Base-by-base conservation (phyloP, 441 rosid species). In the Adansonia madagascariensis region DNA sequence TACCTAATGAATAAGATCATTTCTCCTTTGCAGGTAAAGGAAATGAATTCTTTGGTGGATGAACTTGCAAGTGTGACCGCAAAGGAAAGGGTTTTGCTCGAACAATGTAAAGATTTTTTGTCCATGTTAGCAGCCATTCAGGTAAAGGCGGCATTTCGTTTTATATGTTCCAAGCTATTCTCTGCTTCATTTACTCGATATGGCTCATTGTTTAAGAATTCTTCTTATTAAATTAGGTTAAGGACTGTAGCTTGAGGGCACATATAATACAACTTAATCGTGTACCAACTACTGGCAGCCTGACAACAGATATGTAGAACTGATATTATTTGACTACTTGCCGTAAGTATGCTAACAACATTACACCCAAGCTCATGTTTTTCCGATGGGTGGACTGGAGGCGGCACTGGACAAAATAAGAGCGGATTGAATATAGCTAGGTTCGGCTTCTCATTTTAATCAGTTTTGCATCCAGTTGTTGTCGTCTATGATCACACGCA, bases 191-290 rank as follows among this genome's bases (percentile, higher is more conserved):
- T 74, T 53, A 64, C 63, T 79, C 10, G 57, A 17, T n/a, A 17
- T 22, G 24, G 68, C 64, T 52, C 50, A 11, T 6, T 3, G 0
- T 9, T 3, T 1, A 66, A 60, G 65, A n/a, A 11, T 8, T 14
- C n/a, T 61, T 22, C 44, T 61, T 60, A 64, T 59, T 43, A 56
- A 78, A 12, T 61, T 86, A 91, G 95, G 91, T 89, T 55, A 91
- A 84, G 69, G 86, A 85, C 77, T 84, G 88, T 80, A 91, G 93
- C 91, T 80, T 88, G 89, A 88, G 91, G 80, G 87, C 93, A 49
- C 93, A 91, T 77, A 81, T 88, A 80, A 80, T 89, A 78, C 92
- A 88, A 81, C 87, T 82, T 78, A 87, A 86, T 73, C 83, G 82
- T 24, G 78, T 77, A 74, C 69, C 85, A 12, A 77, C 88, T 64